These are phyloP conservation scores for Pseudogymnoascus sp. DNA, from an alignment of 2,329 filamentous ascomycete species.

Conservation along the genomic window DNA sequence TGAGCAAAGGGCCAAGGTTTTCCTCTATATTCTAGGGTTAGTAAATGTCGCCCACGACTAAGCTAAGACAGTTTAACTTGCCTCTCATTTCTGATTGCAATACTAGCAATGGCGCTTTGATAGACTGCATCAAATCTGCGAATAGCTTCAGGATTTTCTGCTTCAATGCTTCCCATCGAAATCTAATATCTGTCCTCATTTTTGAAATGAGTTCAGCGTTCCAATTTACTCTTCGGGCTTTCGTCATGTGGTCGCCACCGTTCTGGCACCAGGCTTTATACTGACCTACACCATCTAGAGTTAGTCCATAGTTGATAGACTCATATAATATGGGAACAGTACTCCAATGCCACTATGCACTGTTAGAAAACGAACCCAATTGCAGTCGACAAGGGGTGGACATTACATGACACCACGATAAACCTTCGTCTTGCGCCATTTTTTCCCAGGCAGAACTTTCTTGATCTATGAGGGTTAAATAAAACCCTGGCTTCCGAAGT, in stretches of 20 bases:
- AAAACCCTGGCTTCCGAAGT: neutral
- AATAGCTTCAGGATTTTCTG: conserved; percentile 21
- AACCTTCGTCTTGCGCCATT: conserved; percentile 9
- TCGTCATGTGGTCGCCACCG: conserved; percentile 21
- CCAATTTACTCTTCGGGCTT: conserved; percentile 22
- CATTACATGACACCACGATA: conserved; percentile 13
- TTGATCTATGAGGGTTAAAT: conserved; percentile 11
- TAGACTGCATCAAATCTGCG: conserved; percentile 11
- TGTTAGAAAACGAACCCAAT: conserved; percentile 9
- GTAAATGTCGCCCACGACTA: neutral
- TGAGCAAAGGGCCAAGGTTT: conserved; percentile 7
- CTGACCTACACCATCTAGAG: conserved; percentile 18
- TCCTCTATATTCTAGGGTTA: conserved; percentile 9
- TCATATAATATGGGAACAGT: conserved; percentile 1
- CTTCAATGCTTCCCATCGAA: conserved; percentile 24
- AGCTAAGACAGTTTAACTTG: conserved; percentile 10
- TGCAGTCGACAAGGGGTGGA: conserved; percentile 6
- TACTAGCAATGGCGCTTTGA: conserved; percentile 10
- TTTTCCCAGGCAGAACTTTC: conserved; percentile 13
- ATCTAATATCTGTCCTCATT: conserved; percentile 25
- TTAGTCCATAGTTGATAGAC: conserved; percentile 17
- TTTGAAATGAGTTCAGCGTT: conserved; percentile 28
- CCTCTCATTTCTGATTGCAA: conserved; percentile 13
- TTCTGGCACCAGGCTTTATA: conserved; percentile 27
- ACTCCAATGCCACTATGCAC: conserved; percentile 18